A percentile compares a stretch with the other conserved stretches of the same genome.
phyloP scores from a whole-genome alignment of 2,329 filamentous ascomycete species.

The Cordyceps tenuipes region DNA sequence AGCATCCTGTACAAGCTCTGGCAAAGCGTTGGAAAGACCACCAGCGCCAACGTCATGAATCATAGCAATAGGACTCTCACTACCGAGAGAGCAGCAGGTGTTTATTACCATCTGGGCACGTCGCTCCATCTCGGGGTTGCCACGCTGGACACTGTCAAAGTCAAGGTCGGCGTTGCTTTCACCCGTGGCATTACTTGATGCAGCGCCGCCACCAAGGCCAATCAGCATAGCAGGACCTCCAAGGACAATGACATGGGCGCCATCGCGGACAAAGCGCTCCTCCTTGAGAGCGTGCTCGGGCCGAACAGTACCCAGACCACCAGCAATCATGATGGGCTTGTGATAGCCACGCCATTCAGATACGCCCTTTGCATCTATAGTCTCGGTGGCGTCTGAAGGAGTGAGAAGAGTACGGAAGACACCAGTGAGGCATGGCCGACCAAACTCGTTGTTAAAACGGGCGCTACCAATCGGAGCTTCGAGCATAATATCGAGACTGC shows the following conservation, averaged over 20 bases:
- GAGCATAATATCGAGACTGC: slow-evolving; percentile 93
- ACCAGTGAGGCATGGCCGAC: slow-evolving; percentile 77
- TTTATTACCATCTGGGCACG: slow-evolving; percentile 98
- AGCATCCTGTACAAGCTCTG: slow-evolving; percentile 86
- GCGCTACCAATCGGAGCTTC: slow-evolving; percentile 94
- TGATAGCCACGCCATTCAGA: slow-evolving; percentile 83
- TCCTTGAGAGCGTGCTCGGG: slow-evolving; percentile 87
- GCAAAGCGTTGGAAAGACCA: slow-evolving; percentile 66
- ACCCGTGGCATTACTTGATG: slow-evolving; percentile 80
- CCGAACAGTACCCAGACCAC: slow-evolving; percentile 85
- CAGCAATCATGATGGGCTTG: slow-evolving; percentile 98
- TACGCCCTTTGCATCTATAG: slow-evolving; percentile 36
- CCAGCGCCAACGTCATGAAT: slow-evolving; percentile 97
- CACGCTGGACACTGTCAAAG: slow-evolving; percentile 93
- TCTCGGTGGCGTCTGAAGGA: slow-evolving; percentile 33
- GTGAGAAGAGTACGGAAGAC: slow-evolving; percentile 87
- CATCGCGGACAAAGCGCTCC: slow-evolving; percentile 67
- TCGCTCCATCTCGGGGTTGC: slow-evolving; percentile 93
- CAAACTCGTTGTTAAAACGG: slow-evolving; percentile 96
- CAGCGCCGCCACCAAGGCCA: slow-evolving; percentile 88
- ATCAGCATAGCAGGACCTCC: slow-evolving; percentile 97
- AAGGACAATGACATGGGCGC: slow-evolving; percentile 86
- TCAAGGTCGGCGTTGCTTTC: slow-evolving; percentile 88
- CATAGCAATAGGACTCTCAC: slow-evolving; percentile 84
- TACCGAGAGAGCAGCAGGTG: slow-evolving; percentile 75